Evolutionary conservation across 2,329 filamentous ascomycete species (phyloP).

Genomic region (Ceratocystis papillata): DNA sequence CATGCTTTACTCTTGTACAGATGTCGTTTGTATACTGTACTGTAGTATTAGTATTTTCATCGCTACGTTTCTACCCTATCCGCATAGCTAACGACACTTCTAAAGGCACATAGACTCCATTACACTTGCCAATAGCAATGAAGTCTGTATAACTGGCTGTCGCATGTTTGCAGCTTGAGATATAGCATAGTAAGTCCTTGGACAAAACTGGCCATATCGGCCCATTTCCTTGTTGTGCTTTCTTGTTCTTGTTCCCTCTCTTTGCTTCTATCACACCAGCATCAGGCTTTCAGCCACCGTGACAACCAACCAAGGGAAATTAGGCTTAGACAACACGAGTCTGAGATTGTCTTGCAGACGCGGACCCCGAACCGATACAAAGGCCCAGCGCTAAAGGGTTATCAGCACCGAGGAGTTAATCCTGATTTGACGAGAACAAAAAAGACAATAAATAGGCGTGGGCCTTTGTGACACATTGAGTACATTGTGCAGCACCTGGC

Average conservation of each 20-base stretch:
- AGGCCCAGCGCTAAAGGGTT: constrained; percentile 6
- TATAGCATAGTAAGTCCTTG: too few relatives aligned
- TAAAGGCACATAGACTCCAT: too few relatives aligned
- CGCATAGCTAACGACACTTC: too few relatives aligned
- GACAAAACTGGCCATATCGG: too few relatives aligned
- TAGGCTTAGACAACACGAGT: constrained; percentile 12
- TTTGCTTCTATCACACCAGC: not conserved
- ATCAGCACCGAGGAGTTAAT: constrained; percentile 1
- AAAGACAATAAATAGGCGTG: not conserved
- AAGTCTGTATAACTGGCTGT: too few relatives aligned
- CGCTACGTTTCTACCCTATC: not conserved
- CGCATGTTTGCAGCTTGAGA: too few relatives aligned
- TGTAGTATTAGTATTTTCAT: not conserved
- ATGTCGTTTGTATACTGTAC: not conserved
- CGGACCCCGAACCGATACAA: not conserved
- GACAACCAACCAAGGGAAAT: constrained; percentile 6
- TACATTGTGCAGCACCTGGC: not conserved
- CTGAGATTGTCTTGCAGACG: constrained; percentile 7
- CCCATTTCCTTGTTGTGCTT: not conserved
- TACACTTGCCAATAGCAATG: too few relatives aligned
- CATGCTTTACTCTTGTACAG: not conserved
- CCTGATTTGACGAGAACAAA: constrained; percentile 10
- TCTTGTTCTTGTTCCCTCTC: not conserved
- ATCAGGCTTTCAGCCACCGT: not conserved
- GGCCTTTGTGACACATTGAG: not conserved